Evolutionary conservation across 108 stramenopile species (phyloP).

Genomic region (Nitzschia sp.): DNA sequence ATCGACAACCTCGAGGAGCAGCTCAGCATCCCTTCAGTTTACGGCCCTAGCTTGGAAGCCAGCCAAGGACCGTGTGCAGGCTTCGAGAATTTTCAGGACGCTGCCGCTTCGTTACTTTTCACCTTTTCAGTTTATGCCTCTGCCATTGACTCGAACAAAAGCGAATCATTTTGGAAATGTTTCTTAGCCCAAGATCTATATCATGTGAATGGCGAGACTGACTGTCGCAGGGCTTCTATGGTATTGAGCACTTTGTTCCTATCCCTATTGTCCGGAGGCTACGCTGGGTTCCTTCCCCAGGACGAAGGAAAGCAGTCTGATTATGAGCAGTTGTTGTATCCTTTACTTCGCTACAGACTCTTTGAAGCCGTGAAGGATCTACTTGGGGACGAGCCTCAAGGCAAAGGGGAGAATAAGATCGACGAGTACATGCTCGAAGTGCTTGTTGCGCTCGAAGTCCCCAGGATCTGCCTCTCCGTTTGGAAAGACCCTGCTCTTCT

Average conservation of each 20-base stretch:
- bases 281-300: conserved; percentile 35
- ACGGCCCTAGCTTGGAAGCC: conserved; percentile 49
- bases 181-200: conserved; percentile 44
- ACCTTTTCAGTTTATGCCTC: conserved; percentile 44
- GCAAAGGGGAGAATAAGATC: neutral
- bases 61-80: conserved; percentile 46
- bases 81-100: conserved; percentile 43
- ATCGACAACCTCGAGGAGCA: conserved; percentile 9
- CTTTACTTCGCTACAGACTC: conserved; percentile 55
- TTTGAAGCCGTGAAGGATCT: conserved; percentile 50
- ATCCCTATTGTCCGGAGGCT: conserved; percentile 48
- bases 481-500: conserved; percentile 60
- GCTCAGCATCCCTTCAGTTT: conserved; percentile 38
- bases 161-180: conserved; percentile 51
- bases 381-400: conserved; percentile 33
- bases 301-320: conserved; percentile 28
- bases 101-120: conserved; percentile 53
- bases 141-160: conserved; percentile 40
- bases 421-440: conserved; percentile 47
- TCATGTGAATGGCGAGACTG: neutral
- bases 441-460: conserved; percentile 57
- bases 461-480: conserved; percentile 54
- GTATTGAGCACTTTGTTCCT: conserved; percentile 42
- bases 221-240: conserved; percentile 15
- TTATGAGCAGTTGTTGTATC: conserved; percentile 43